Evolutionary conservation across 768 basidiomycete genomes (phyloP).

Genomic region (Lanmaoa rubissima): DNA sequence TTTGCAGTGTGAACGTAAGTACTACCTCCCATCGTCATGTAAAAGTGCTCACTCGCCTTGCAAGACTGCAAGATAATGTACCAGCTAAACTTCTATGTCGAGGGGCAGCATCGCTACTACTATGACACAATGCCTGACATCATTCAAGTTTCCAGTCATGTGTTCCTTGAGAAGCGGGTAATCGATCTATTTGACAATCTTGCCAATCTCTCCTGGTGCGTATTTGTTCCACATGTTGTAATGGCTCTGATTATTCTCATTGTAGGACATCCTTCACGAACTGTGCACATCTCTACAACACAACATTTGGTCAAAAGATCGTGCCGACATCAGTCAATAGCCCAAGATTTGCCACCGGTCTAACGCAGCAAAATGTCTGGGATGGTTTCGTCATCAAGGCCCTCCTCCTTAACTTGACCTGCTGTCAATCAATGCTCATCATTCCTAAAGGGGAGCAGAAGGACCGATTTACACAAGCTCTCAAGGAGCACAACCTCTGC

Average conservation of each 20-base stretch:
- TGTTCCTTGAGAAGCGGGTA: background rate
- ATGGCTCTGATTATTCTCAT: background rate
- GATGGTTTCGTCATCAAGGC: background rate
- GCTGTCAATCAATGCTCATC: background rate
- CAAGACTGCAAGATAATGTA: background rate
- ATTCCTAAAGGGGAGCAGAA: background rate
- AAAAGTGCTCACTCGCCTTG: too few species aligned
- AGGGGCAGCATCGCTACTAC: background rate
- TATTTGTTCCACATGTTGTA: background rate
- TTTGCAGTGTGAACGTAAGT: background rate
- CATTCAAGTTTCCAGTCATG: background rate
- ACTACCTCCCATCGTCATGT: background rate
- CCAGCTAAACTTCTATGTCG: background rate
- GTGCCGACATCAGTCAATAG: rapidly evolving
- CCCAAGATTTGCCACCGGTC: background rate
- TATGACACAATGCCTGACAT: background rate
- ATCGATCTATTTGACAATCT: background rate
- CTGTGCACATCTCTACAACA: background rate
- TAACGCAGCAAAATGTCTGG: background rate
- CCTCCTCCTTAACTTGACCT: background rate
- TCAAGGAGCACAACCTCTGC: background rate
- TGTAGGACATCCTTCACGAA: background rate
- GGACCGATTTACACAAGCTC: background rate
- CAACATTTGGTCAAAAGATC: background rate
- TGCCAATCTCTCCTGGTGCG: background rate